Percentiles rank a stretch among this genome's conserved stretches.
Evolutionary conservation across 2,329 filamentous ascomycete species (phyloP).

Genomic region (Blastomyces emzantsi): DNA sequence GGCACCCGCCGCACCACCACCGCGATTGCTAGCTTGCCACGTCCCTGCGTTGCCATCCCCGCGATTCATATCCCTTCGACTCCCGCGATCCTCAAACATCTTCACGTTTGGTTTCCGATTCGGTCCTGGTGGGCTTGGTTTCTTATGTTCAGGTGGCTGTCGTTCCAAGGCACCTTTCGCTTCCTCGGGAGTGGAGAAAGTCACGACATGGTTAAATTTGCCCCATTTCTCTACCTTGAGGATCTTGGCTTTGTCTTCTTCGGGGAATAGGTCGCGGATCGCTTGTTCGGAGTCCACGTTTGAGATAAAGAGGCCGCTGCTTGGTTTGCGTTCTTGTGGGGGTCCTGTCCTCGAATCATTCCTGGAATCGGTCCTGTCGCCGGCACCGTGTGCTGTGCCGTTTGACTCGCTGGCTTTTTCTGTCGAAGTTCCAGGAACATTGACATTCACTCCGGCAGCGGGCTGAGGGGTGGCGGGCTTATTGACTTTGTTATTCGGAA

Average conservation of each 20-base stretch:
- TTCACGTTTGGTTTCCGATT: slow-evolving; percentile 73
- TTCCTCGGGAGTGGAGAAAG: slow-evolving; percentile 71
- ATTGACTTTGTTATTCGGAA: slow-evolving; percentile 40
- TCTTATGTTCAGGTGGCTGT: slow-evolving; percentile 68
- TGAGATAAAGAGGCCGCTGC: slow-evolving; percentile 81
- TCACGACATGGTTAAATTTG: slow-evolving; percentile 71
- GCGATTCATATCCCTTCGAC: slow-evolving; percentile 29
- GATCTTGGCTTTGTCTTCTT: slow-evolving; percentile 77
- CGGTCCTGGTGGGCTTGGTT: slow-evolving; percentile 55
- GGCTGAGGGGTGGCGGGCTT: slow-evolving; percentile 46
- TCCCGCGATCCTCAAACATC: slow-evolving; percentile 65
- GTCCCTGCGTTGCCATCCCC: slow-evolving; percentile 43
- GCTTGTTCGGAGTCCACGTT: slow-evolving; percentile 77
- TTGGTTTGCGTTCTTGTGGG: slow-evolving; percentile 50
- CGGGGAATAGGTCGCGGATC: slow-evolving; percentile 68
- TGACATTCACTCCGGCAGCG: slow-evolving; percentile 23
- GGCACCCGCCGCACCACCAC: slow-evolving; percentile 49
- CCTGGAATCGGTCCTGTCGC: slow-evolving; percentile 42
- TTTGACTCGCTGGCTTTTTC: slow-evolving; percentile 41
- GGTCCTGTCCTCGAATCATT: slow-evolving; percentile 33
- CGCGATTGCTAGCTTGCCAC: slow-evolving; percentile 51
- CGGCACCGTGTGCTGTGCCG: slow-evolving; percentile 39
- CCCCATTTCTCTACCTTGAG: slow-evolving; percentile 56
- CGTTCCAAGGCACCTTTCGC: slow-evolving; percentile 69
- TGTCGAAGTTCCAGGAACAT: slow-evolving; percentile 19